Conservation (phyloP, 2,329 filamentous ascomycete species). For the Graphiopsis chlorocephala region DNA sequence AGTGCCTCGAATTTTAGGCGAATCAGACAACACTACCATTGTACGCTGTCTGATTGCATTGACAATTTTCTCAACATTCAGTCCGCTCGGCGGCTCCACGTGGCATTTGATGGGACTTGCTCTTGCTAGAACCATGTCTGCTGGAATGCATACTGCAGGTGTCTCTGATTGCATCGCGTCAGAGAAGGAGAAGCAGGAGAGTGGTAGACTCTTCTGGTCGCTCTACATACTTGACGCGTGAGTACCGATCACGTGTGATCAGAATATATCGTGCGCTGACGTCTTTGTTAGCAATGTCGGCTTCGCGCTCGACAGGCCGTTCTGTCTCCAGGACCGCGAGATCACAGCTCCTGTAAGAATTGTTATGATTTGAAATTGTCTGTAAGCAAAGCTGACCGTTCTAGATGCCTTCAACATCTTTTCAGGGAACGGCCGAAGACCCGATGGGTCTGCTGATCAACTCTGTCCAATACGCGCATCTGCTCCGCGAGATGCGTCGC, state of each 20-base stretch:
- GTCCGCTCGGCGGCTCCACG: conserved; percentile 1
- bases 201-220: conserved; percentile 6
- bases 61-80: not conserved
- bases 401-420: not conserved
- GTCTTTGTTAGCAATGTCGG: not conserved
- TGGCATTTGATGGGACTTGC: conserved; percentile 10
- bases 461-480: conserved; percentile 4
- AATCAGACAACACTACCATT: not conserved
- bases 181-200: not conserved
- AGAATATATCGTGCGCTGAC: not conserved
- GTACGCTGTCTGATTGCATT: not conserved
- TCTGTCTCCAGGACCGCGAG: conserved; percentile 3
- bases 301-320: conserved; percentile 5
- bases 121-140: conserved; percentile 5
- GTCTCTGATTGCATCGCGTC: not conserved
- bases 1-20: not conserved
- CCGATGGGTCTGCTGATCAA: not conserved
- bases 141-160: conserved; percentile 7
- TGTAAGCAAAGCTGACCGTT: not conserved
- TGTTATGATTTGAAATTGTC: not conserved
- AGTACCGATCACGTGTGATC: not conserved
- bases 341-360: not conserved
- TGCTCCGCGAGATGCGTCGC: not conserved
- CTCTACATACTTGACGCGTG: conserved; percentile 6
- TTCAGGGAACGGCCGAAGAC: not conserved